phyloP scores from a whole-genome alignment of 2,329 filamentous ascomycete genomes.

The Arthrobotrys entomopaga region DNA sequence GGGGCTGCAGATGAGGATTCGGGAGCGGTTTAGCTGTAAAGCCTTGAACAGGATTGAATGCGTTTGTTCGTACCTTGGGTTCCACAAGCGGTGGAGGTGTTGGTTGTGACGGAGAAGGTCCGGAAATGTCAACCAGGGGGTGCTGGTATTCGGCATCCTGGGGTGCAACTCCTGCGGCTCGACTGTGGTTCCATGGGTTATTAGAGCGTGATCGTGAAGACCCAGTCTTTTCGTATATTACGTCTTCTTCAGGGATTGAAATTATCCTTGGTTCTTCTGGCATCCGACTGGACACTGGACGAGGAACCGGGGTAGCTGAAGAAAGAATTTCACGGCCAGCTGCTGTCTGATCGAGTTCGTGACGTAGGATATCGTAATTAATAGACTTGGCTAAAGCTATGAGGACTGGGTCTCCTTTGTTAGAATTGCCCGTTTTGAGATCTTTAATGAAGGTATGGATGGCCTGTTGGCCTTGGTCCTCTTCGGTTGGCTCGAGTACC shows the following conservation, averaged over 20 bases:
- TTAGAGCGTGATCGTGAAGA: constrained; percentile 50
- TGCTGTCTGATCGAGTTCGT: constrained; percentile 45
- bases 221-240: constrained; percentile 44
- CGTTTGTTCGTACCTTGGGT: constrained; percentile 52
- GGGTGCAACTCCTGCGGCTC: constrained; percentile 23
- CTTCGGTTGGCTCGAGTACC: constrained; percentile 23
- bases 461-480: constrained; percentile 44
- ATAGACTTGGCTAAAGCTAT: constrained; percentile 43
- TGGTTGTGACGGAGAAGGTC: constrained; percentile 39
- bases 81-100: constrained; percentile 41
- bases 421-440: constrained; percentile 43
- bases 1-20: constrained; percentile 52
- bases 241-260: constrained; percentile 40
- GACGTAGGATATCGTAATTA: constrained; percentile 37
- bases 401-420: constrained; percentile 30
- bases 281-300: constrained; percentile 25
- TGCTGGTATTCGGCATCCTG: constrained; percentile 31
- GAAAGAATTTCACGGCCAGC: constrained; percentile 47
- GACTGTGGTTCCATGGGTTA: constrained; percentile 51
- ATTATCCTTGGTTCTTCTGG: constrained; percentile 38
- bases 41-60: constrained; percentile 46
- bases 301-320: constrained; percentile 41
- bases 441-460: constrained; percentile 51
- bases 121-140: constrained; percentile 49
- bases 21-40: constrained; percentile 48